Conservation (phyloP, 352 stramenopile species). For the Phytophthora melonis region DNA sequence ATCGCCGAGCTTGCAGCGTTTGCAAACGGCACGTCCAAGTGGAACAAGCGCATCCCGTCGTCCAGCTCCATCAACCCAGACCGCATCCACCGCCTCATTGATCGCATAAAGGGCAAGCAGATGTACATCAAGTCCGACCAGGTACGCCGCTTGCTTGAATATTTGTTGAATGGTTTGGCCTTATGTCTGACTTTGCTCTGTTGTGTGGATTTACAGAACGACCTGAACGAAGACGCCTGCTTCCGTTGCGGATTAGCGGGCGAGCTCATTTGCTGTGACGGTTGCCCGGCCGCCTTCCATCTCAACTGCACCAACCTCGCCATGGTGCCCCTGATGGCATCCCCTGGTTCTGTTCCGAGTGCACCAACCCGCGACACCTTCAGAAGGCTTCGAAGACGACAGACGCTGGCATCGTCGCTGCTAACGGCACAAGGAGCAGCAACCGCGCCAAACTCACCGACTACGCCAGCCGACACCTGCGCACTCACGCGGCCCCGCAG, state of each 20-base stretch:
- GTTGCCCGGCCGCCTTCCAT: constrained; percentile 81
- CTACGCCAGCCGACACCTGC: constrained; percentile 49
- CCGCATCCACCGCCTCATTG: constrained; percentile 76
- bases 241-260: constrained; percentile 76
- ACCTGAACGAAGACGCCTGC: constrained; percentile 85
- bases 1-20: constrained; percentile 72
- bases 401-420: constrained; percentile 14
- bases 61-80: constrained; percentile 58
- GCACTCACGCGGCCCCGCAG: constrained; percentile 49
- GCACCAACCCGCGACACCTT: constrained; percentile 58
- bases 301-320: constrained; percentile 79
- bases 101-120: constrained; percentile 69
- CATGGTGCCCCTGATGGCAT: constrained; percentile 61
- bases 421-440: constrained; percentile 27
- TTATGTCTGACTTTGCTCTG: constrained; percentile 10
- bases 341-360: constrained; percentile 78
- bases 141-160: constrained; percentile 42
- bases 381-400: constrained; percentile 36
- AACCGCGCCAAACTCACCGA: constrained; percentile 20
- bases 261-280: constrained; percentile 85
- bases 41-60: constrained; percentile 68
- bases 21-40: constrained; percentile 68
- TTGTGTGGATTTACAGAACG: constrained; percentile 51
- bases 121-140: constrained; percentile 67
- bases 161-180: not conserved